A percentile compares a stretch with the other conserved stretches of the same genome.
phyloP scores from a whole-genome alignment of 345 rosid species.

The Dipteronia sinensis region DNA sequence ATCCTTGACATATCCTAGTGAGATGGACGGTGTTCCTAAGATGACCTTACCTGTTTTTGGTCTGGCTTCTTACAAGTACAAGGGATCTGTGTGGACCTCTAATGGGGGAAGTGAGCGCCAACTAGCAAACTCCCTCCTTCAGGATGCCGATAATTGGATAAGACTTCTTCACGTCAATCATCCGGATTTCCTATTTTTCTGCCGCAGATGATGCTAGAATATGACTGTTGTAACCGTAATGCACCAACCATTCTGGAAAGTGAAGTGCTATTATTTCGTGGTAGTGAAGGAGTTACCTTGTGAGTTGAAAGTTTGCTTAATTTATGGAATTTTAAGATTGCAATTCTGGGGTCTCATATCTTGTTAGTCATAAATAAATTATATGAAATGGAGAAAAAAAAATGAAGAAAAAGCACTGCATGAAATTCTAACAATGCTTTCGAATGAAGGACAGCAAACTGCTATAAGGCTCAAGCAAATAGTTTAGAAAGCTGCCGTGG shows the following conservation, averaged over 20 bases:
- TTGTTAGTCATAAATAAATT: slow-evolving; percentile 8
- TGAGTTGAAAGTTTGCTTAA: not conserved
- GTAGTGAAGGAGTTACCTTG: not conserved
- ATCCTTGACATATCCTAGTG: slow-evolving; percentile 24
- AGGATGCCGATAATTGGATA: slow-evolving; percentile 70
- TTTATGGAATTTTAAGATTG: slow-evolving; percentile 3
- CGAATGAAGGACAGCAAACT: slow-evolving; percentile 15
- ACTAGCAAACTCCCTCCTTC: slow-evolving; percentile 49
- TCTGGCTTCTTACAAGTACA: slow-evolving; percentile 82
- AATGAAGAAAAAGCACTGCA: not conserved
- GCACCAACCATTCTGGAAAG: slow-evolving; percentile 9
- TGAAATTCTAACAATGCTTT: not conserved
- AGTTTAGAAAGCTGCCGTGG: slow-evolving; percentile 20
- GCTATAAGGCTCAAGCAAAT: slow-evolving; percentile 22
- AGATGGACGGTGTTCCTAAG: slow-evolving; percentile 41
- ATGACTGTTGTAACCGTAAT: slow-evolving; percentile 5
- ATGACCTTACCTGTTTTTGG: slow-evolving; percentile 63
- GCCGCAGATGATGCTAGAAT: slow-evolving; percentile 31
- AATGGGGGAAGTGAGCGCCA: slow-evolving; percentile 48
- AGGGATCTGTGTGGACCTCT: slow-evolving; percentile 78
- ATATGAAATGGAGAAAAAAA: slow-evolving; percentile 15
- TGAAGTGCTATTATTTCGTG: not conserved
- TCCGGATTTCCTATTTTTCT: slow-evolving; percentile 83
- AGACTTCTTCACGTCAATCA: slow-evolving; percentile 59
- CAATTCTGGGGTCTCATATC: not conserved